phyloP scores from a whole-genome alignment of 805 yeast species.

The Kodamaea laetipori region DNA sequence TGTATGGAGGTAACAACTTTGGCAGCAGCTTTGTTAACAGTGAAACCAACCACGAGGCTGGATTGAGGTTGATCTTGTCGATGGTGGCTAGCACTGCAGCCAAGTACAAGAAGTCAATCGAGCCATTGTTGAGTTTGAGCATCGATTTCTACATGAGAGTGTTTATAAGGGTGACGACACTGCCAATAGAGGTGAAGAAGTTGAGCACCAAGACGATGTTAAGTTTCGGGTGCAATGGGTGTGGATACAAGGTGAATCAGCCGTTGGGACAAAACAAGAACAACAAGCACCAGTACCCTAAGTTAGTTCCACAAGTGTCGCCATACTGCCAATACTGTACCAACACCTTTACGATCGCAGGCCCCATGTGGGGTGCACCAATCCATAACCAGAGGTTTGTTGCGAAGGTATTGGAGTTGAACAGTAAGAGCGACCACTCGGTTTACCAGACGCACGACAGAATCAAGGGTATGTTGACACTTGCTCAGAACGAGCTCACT shows the following conservation, averaged over 20 bases:
- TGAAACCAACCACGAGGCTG: slow-evolving; percentile 92
- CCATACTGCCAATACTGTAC: slow-evolving; percentile 71
- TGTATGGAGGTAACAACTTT: slow-evolving; percentile 90
- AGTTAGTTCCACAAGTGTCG: slow-evolving; percentile 53
- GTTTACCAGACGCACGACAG: slow-evolving; percentile 79
- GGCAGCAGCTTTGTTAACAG: slow-evolving; percentile 52
- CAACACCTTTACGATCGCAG: slow-evolving; percentile 73
- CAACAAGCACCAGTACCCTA: slow-evolving; percentile 58
- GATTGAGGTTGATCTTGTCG: slow-evolving; percentile 78
- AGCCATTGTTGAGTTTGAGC: slow-evolving; percentile 81
- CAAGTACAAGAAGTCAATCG: slow-evolving; percentile 80
- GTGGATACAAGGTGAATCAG: slow-evolving; percentile 73
- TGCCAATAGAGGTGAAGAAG: slow-evolving; percentile 81
- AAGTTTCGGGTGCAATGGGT: slow-evolving; percentile 83
- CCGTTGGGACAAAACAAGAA: slow-evolving; percentile 62
- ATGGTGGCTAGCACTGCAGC: slow-evolving; percentile 84
- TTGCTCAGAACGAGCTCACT: slow-evolving; percentile 71
- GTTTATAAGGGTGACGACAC: slow-evolving; percentile 72
- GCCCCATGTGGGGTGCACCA: slow-evolving; percentile 88
- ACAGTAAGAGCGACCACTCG: slow-evolving; percentile 50
- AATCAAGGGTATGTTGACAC: slow-evolving; percentile 87
- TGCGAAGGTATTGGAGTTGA: slow-evolving; percentile 58
- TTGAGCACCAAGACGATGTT: slow-evolving; percentile 76
- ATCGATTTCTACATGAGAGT: slow-evolving; percentile 92
- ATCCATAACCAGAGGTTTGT: slow-evolving; percentile 74